Base-by-base conservation (phyloP, 495 filamentous ascomycete species). In the Staphylotrichum tortipilum region DNA sequence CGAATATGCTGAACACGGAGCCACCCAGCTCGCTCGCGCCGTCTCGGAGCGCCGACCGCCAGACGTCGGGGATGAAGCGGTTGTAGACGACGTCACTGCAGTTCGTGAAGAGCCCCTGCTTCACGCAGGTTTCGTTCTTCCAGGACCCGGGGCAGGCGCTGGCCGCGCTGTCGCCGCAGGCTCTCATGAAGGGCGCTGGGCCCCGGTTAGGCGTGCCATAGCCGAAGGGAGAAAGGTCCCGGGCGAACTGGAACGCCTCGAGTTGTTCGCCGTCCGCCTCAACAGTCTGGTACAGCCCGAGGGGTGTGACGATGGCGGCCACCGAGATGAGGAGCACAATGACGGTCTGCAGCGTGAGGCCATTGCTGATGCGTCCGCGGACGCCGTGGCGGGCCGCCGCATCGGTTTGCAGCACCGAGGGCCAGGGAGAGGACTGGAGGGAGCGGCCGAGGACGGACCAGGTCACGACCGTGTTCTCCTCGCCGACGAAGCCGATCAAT, bases 1-100 rank as follows among this genome's bases (percentile, higher is more conserved):
- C 69, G 44, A 70, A 67, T 22, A 67, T 57, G 48, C 59, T 69
- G 2, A 65, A 65, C 4, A 74, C 62, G 0, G 67, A 67, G 21
- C 47, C 47, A 18, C 40, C n/a, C 9, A 69, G 48, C 4, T 68
- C 59, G 0, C 34, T 38, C 6, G 68, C 26, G 8, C 55, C 53
- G 9, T 53, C 34, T 0, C 68, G 64, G 14, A 73, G 21, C 4
- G 23, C 42, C 3, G 52, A 22, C 15, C 56, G 38, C 41, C 54
- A 57, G 24, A 49, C 49, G 18, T 55, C 36, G 11, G 60, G 60
- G 10, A 47, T 37, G 10, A n/a, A 3, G 18, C 44, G 21, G 8
- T 22, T 33, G 31, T 36, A 37, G 3, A 26, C 44, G 14, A 19
- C 12, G 9, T 15, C n/a, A n/a, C n/a, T 47, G 14, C 44, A 47